Conservation (phyloP, 352 stramenopile genomes). For the Phytophthora ohioensis region DNA sequence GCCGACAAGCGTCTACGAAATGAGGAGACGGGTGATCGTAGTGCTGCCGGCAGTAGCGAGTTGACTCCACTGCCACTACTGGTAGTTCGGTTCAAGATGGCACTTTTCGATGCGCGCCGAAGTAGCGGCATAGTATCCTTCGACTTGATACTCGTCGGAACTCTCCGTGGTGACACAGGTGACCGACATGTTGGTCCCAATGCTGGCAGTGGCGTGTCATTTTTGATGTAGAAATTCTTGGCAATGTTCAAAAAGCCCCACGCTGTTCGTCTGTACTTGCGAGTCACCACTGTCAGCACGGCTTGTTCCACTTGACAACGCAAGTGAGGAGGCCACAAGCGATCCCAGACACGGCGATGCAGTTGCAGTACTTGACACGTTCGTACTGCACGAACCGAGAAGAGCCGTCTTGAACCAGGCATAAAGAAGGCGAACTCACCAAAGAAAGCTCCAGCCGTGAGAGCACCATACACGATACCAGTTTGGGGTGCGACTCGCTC, state of each 20-base stretch:
- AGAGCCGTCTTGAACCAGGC: slow-evolving; percentile 50
- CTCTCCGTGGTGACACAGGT: neutral
- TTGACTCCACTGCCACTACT: slow-evolving; percentile 9
- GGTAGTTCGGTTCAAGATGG: neutral
- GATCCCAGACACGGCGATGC: slow-evolving; percentile 55
- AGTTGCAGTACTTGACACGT: slow-evolving; percentile 75
- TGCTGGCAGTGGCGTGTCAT: slow-evolving; percentile 41
- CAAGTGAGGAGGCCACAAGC: slow-evolving; percentile 53
- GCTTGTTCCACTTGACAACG: slow-evolving; percentile 51
- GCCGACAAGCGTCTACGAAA: slow-evolving; percentile 18
- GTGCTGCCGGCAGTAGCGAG: slow-evolving; percentile 9
- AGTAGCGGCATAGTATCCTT: neutral
- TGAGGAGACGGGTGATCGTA: slow-evolving; percentile 12
- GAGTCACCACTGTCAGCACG: slow-evolving; percentile 46
- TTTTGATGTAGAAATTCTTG: slow-evolving; percentile 75
- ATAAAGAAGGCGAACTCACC: slow-evolving; percentile 77
- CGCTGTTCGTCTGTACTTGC: slow-evolving; percentile 46
- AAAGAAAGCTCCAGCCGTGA: slow-evolving; percentile 53
- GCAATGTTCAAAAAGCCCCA: slow-evolving; percentile 62
- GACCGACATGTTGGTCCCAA: slow-evolving; percentile 19
- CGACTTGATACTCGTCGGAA: slow-evolving; percentile 9
- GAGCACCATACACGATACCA: slow-evolving; percentile 46
- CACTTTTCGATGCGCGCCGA: neutral
- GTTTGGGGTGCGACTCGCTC: slow-evolving; percentile 55
- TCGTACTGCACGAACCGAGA: slow-evolving; percentile 54